Percentiles rank a stretch among this genome's conserved stretches.
Evolutionary conservation across 345 rosid genomes (phyloP).

Genomic region (Eucalyptus paniculata): DNA sequence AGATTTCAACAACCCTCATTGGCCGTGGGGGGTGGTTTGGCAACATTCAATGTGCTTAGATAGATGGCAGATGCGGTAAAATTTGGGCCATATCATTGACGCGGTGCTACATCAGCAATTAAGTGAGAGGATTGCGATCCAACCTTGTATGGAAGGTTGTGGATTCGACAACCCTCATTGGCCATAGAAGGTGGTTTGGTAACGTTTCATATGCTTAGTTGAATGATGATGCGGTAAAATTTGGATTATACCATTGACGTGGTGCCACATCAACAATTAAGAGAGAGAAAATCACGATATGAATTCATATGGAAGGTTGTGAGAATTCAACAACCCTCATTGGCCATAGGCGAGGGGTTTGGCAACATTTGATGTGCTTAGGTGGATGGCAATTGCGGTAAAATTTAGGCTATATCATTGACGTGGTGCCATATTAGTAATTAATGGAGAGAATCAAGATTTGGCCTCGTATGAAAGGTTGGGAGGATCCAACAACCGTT

Average conservation of each 20-base stretch:
- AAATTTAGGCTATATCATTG: not conserved
- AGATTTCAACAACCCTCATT: too few species aligned
- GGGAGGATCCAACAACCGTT: not conserved
- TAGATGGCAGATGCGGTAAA: too few species aligned
- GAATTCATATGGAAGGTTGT: not conserved
- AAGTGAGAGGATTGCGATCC: too few species aligned
- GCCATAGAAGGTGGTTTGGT: too few species aligned
- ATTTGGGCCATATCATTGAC: too few species aligned
- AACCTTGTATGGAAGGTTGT: not conserved
- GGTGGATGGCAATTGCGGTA: accelerated
- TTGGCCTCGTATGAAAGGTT: not conserved
- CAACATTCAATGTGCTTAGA: too few species aligned
- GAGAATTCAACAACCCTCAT: not conserved
- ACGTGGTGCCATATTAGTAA: too few species aligned
- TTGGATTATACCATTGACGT: not conserved
- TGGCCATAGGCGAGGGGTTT: too few species aligned
- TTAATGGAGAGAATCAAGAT: not conserved
- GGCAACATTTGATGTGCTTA: too few species aligned
- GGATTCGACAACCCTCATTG: not conserved
- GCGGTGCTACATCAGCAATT: too few species aligned
- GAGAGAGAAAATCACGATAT: not conserved
- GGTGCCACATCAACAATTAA: not conserved
- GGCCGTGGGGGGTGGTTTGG: too few species aligned
- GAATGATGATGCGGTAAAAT: accelerated
- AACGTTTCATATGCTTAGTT: too few species aligned